These are phyloP conservation scores for Cytospora paraplurivora DNA, from an alignment of 2,329 filamentous ascomycete species.

Conservation along the genomic window DNA sequence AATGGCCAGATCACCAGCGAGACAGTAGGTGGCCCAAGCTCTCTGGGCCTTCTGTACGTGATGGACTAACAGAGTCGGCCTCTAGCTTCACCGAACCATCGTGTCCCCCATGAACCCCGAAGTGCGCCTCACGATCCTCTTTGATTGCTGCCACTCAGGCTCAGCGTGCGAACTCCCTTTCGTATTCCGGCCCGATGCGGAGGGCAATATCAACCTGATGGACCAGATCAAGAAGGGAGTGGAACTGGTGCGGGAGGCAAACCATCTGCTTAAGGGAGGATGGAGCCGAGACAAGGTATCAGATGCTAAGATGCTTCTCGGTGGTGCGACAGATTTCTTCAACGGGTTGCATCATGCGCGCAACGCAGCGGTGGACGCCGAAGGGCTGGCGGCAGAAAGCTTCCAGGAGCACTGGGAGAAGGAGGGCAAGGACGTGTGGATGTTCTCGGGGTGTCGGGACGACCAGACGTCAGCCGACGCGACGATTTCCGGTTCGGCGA, in stretches of 20 bases:
- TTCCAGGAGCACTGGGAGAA: conserved; percentile 44
- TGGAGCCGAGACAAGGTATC: conserved; percentile 48
- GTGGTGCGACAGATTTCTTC: conserved; percentile 57
- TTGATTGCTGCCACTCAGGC: conserved; percentile 65
- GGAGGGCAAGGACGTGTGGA: conserved; percentile 45
- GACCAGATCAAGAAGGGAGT: conserved; percentile 57
- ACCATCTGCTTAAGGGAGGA: conserved; percentile 51
- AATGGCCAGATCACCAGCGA: conserved; percentile 56
- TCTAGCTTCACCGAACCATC: conserved; percentile 51
- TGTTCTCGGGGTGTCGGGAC: conserved; percentile 45
- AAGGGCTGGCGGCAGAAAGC: conserved; percentile 48
- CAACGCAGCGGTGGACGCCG: conserved; percentile 44
- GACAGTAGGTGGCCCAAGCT: conserved; percentile 34
- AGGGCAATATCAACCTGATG: conserved; percentile 57
- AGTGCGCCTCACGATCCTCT: conserved; percentile 56
- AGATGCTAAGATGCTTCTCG: conserved; percentile 54
- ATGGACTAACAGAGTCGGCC: conserved; percentile 5
- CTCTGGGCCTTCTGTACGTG: too few species aligned
- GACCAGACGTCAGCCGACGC: conserved; percentile 45
- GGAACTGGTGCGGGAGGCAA: conserved; percentile 51
- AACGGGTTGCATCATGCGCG: conserved; percentile 50
- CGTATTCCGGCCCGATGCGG: conserved; percentile 57
- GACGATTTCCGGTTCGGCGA: conserved; percentile 39
- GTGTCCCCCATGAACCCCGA: conserved; percentile 53
- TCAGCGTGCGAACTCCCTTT: conserved; percentile 61